A percentile compares a stretch with the other conserved stretches of the same genome.
Conservation (phyloP, 2,329 filamentous ascomycete species). For the Aschersonia sp. region DNA sequence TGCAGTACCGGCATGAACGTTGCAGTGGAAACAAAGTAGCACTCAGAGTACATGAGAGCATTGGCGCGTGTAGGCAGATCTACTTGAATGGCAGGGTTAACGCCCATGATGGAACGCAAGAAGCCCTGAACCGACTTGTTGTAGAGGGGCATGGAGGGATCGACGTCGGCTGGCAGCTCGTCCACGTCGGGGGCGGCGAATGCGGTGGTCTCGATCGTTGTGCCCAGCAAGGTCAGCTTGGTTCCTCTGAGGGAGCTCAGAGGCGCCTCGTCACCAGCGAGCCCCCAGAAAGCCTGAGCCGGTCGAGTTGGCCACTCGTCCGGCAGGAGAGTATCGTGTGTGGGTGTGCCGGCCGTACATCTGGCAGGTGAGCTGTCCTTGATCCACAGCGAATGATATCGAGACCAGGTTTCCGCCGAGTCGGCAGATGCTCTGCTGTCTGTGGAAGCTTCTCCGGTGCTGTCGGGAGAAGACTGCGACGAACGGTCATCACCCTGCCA, state of each 20-base stretch:
- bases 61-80: slow-evolving; percentile 50
- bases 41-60: slow-evolving; percentile 55
- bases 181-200: slow-evolving; percentile 55
- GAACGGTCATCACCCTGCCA: slow-evolving; percentile 20
- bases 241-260: slow-evolving; percentile 65
- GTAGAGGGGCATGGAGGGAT: slow-evolving; percentile 33
- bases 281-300: slow-evolving; percentile 53
- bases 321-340: slow-evolving; percentile 13
- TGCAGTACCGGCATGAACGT: slow-evolving; percentile 66
- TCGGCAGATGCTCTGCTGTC: slow-evolving; percentile 2
- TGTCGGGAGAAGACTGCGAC: slow-evolving; percentile 11
- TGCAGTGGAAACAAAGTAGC: slow-evolving; percentile 62
- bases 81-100: slow-evolving; percentile 41
- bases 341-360: slow-evolving; percentile 6
- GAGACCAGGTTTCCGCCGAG: slow-evolving; percentile 15
- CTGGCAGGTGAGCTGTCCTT: slow-evolving; percentile 13
- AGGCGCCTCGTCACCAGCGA: slow-evolving; percentile 45
- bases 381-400: slow-evolving; percentile 18
- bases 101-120: slow-evolving; percentile 47
- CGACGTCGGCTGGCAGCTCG: slow-evolving; percentile 28
- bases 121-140: slow-evolving; percentile 63
- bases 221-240: slow-evolving; percentile 63
- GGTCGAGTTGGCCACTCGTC: slow-evolving; percentile 24
- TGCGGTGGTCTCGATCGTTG: slow-evolving; percentile 63
- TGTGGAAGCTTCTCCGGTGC: slow-evolving; percentile 12